Base-by-base conservation (phyloP, 257 asterid genomes). In the Fraxinus excelsior region DNA sequence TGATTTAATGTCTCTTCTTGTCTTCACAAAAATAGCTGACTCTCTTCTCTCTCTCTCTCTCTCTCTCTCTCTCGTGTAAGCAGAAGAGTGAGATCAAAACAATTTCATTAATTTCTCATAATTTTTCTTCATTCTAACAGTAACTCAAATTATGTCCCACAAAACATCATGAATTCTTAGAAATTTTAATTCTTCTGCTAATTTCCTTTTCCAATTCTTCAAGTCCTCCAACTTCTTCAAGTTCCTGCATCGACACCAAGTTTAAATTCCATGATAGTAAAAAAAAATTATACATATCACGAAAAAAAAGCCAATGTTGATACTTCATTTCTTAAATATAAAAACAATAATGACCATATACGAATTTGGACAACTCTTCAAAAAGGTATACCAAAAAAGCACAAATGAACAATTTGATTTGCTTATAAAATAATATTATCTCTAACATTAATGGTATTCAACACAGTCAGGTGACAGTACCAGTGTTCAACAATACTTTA, bases 191-290 rank as follows among this genome's bases (percentile, higher is more conserved):
- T 76, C 96, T 88, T 82, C 94, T 85, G 28, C 79, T 80, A 38
- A 92, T 81, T 81, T 92, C 98, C 81, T 85, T 90, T 37, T 94
- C 97, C 89, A 94, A 68, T 78, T 89, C 97, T 16, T 88, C 85
- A 3, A 88, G 74, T 74, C 97, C 98, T 77, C 98, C 97, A 7
- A 89, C 97, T 74, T 88, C 88, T 81, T 92, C 97, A 67, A 94
- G 87, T 74, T 94, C 98, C 97, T 92, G 88, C 80, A 76, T 78
- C 5, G 1, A 23, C 34, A 23, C 71, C 49, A 25, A 9, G 18
- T 23, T 21, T 21, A 60, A 25, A 2, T 60, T 21, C 65, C 23
- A 18, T 42, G 19, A 51, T 19, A 18, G 8, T 19, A n/a, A n/a
- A 51, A 51, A 51, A 7, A 51, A 65, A 65, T 37, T 21, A 58